phyloP scores from a whole-genome alignment of 139 green algal species.

The Diplosphaera chodatii region DNA sequence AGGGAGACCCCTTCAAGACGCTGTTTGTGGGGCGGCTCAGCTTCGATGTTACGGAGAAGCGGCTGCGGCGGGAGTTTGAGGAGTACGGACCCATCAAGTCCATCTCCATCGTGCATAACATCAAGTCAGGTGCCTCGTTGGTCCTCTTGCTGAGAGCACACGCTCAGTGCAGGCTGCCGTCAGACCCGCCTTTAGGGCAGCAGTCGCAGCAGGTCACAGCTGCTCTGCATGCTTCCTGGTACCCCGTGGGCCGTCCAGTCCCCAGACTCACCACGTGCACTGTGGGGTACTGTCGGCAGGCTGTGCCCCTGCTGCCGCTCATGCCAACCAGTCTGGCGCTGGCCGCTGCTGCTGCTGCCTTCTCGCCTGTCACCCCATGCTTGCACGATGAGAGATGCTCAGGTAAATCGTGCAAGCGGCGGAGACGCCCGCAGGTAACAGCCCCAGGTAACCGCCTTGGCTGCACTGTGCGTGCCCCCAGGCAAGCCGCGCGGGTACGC shows the following conservation, averaged over 20 bases:
- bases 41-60: constrained; percentile 76
- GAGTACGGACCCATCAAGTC: constrained; percentile 81
- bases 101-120: constrained; percentile 68
- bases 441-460: neutral
- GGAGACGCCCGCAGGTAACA: too few species aligned
- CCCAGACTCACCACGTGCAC: neutral
- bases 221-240: neutral
- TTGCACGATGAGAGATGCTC: neutral
- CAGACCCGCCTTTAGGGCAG: too few species aligned
- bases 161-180: too few species aligned
- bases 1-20: constrained; percentile 87
- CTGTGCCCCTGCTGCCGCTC: neutral
- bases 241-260: too few species aligned
- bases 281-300: neutral
- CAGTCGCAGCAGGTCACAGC: neutral
- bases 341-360: neutral
- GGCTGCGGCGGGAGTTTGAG: constrained; percentile 75
- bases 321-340: neutral
- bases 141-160: too few species aligned
- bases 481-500: constrained; percentile 80
- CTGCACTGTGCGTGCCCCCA: constrained; percentile 17
- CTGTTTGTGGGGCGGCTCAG: constrained; percentile 74
- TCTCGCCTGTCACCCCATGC: neutral
- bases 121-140: constrained; percentile 25
- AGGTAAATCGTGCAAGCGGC: neutral